Evolutionary conservation across 2,329 filamentous ascomycete species (phyloP), one percentile per base, ranked within the genome.

Genomic region (Pseudogymnoascus sp.): DNA sequence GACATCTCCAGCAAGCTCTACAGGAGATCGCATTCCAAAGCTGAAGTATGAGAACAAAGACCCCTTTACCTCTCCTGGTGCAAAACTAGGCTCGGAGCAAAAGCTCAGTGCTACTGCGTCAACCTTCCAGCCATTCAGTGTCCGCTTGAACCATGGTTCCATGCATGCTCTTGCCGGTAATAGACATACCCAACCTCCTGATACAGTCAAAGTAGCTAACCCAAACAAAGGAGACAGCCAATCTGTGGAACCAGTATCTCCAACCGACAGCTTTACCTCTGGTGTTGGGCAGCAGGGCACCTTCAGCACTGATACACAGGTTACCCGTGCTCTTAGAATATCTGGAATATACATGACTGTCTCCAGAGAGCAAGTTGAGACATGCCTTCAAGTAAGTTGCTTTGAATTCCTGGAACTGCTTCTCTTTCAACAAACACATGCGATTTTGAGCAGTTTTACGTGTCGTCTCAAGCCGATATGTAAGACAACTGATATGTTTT

Each of bases 31-130:
- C 66, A 11, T 65, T 69, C 5, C 67, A 70, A 44, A 31, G 60
- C 23, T 60, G 67, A 33, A 56, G 29, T 64, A 66, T 7, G 69
- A 69, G 1, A 79, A 80, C 60, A 80, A 77, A 63, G 83, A 87
- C 64, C 84, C 85, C 0, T 87, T 87, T 35, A 81, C 79, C 2
- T 72, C 72, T 44, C 68, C 72, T 17, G 69, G 68, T 15, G 64
- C 71, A 15, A 69, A 67, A 50, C 66, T 71, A 69, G 74, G 77
- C 68, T 31, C 69, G 59, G 64, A 74, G 59, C 78, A 77, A 64
- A 82, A 83, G 67, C 75, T 90, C 21, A 89, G 87, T 3, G 84
- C 88, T 1, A 87, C 82, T 6, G 86, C 87, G 1, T 83, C 82
- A 1, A 71, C 79, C 1, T 90, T 90, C 68, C 82, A 80, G 15